A percentile compares a stretch with the other conserved stretches of the same genome.
phyloP scores from a whole-genome alignment of 2,329 filamentous ascomycete genomes.

The Arachnomyces sp. region DNA sequence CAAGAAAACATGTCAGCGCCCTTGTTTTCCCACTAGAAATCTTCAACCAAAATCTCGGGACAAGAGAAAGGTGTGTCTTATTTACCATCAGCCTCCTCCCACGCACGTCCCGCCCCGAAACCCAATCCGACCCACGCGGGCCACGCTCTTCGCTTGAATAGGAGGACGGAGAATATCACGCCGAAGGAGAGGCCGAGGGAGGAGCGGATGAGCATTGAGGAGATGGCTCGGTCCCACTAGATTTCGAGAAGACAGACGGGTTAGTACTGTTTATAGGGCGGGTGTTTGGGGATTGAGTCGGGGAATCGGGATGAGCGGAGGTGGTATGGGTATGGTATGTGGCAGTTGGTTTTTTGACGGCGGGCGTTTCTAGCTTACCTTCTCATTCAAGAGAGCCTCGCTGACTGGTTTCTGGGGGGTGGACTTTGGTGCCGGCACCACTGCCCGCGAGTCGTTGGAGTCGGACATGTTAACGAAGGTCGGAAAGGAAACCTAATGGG shows the following conservation, averaged over 20 bases:
- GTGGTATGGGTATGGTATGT: too few species aligned
- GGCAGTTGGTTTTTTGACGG: slow-evolving; percentile 3
- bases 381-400: slow-evolving; percentile 97
- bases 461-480: slow-evolving; percentile 46
- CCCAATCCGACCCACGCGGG: slow-evolving; percentile 90
- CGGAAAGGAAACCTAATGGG: slow-evolving; percentile 7
- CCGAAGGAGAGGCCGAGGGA: slow-evolving; percentile 93
- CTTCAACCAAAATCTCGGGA: too few species aligned
- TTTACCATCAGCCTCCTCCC: slow-evolving; percentile 93
- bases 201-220: slow-evolving; percentile 93
- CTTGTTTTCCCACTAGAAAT: too few species aligned
- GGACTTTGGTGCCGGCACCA: slow-evolving; percentile 60
- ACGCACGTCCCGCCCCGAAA: slow-evolving; percentile 91
- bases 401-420: slow-evolving; percentile 64
- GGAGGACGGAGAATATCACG: slow-evolving; percentile 93
- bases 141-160: slow-evolving; percentile 98
- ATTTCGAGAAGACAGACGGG: not conserved
- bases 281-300: not conserved
- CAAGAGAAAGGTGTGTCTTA: slow-evolving; percentile 6
- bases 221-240: slow-evolving; percentile 98
- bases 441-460: slow-evolving; percentile 45
- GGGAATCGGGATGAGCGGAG: too few species aligned
- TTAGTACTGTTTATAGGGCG: not conserved
- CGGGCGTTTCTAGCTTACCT: slow-evolving; percentile 52
- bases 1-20: not conserved